Evolutionary conservation across 2,329 filamentous ascomycete genomes (phyloP), one percentile per base, ranked within the genome.

Genomic region (Endothia cerciana): DNA sequence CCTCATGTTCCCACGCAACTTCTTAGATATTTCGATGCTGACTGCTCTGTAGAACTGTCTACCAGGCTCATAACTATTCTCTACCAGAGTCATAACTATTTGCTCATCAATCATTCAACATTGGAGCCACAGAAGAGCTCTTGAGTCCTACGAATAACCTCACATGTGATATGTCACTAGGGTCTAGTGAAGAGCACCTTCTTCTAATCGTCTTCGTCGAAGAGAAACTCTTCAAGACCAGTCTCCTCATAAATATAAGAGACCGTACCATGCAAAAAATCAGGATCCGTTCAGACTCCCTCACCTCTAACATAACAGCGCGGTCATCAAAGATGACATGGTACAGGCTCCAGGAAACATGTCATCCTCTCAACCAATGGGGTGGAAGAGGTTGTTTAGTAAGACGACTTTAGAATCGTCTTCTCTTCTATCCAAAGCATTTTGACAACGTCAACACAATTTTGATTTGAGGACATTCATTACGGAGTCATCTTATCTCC

Each of bases 401-500:
- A 43, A 62, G 30, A 41, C 33, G 15, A 38, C 22, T 25, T 58
- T 41, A 13, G 15, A 17, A 43, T 17, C 15, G 8, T 60, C 15
- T 38, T 13, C 7, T 33, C 28, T 4, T 25, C 19, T 8, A 10
- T 15, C 30, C 36, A 47, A 40, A 4, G 19, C 40, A 49, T 56
- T 13, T 15, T 51, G 19, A 51, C 25, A 28, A 15, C 28, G 45
- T 45, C 13, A 47, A 36, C 5, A 36, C 6, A 36, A 25, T 17
- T 11, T 25, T 47, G n/a, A n/a, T 22, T 10, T 13, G 3, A 25
- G 8, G 10, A 60, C 19, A 15, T 33, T 17, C 53, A 71, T 61
- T 55, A 73, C 72, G 72, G 64, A 59, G 0, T 63, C 65, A 8
- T 11, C 8, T 5, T 7, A 5, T n/a, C 66, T 80, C 3, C 72